These are phyloP conservation scores for Phialocephala subalpina DNA, from an alignment of 2,329 filamentous ascomycete species.

Conservation along the genomic window DNA sequence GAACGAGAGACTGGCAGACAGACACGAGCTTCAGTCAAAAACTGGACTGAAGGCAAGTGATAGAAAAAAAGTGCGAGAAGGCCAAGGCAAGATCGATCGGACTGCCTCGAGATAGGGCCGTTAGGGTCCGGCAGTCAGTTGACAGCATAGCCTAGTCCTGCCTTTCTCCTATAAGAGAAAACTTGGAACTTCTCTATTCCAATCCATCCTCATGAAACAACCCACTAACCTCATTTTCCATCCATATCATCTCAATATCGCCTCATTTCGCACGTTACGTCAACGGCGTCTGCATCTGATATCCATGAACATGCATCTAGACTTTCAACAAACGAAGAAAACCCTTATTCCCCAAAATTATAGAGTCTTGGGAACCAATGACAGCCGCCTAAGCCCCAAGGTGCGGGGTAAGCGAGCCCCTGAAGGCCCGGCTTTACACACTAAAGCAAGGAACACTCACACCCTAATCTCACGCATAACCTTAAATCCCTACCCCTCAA, in stretches of 20 bases:
- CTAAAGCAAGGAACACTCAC: not conserved
- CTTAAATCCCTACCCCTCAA: not conserved
- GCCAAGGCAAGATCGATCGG: not conserved
- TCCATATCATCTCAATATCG: not conserved
- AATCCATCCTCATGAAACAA: not conserved
- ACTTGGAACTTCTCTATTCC: not conserved
- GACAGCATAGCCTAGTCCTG: not conserved
- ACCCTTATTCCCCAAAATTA: too few species aligned
- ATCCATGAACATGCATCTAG: not conserved
- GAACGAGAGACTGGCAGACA: slow-evolving; percentile 6
- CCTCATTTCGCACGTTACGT: not conserved
- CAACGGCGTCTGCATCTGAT: not conserved
- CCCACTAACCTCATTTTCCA: not conserved
- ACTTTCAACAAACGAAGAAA: too few species aligned
- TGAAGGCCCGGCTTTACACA: not conserved
- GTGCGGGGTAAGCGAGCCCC: not conserved
- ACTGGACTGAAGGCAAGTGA: not conserved
- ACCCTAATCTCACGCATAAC: not conserved
- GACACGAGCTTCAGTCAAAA: slow-evolving; percentile 8
- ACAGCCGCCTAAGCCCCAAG: too few species aligned
- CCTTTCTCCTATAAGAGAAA: not conserved
- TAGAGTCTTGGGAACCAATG: too few species aligned
- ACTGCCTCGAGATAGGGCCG: not conserved
- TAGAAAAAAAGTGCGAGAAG: not conserved
- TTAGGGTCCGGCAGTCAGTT: not conserved